Evolutionary conservation across 1,139 yeast genomes (phyloP).

Genomic region (Zygosaccharomyces pseudobailii): DNA sequence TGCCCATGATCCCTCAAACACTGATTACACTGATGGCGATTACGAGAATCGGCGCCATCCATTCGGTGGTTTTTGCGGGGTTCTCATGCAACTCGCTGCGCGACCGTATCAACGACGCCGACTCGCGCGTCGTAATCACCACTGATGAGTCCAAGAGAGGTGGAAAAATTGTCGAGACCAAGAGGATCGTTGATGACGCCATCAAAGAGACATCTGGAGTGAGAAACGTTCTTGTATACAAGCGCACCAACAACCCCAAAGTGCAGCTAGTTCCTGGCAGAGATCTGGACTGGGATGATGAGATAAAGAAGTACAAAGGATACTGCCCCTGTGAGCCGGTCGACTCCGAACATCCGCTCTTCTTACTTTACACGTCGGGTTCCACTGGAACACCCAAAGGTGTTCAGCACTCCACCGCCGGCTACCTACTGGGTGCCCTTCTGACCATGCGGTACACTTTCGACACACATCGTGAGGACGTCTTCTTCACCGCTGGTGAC

Average conservation of each 20-base stretch:
- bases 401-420: slow-evolving; percentile 83
- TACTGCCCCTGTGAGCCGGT: slow-evolving; percentile 86
- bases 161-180: slow-evolving; percentile 76
- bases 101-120: slow-evolving; percentile 76
- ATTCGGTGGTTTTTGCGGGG: slow-evolving; percentile 82
- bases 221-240: slow-evolving; percentile 61
- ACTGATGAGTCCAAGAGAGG: slow-evolving; percentile 81
- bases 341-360: slow-evolving; percentile 86
- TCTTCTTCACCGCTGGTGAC: slow-evolving; percentile 80
- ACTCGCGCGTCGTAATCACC: slow-evolving; percentile 67
- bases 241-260: slow-evolving; percentile 65
- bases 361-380: slow-evolving; percentile 91
- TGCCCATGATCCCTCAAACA: slow-evolving; percentile 87
- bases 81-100: slow-evolving; percentile 69
- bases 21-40: slow-evolving; percentile 68
- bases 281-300: slow-evolving; percentile 83
- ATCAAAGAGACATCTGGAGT: slow-evolving; percentile 65
- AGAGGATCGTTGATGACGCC: slow-evolving; percentile 79
- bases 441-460: slow-evolving; percentile 69
- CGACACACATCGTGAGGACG: slow-evolving; percentile 69
- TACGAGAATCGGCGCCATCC: slow-evolving; percentile 73
- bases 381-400: slow-evolving; percentile 98
- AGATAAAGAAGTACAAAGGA: slow-evolving; percentile 64
- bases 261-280: slow-evolving; percentile 59
- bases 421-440: slow-evolving; percentile 67